Evolutionary conservation across 1,284 basidiomycete genomes (phyloP).

Genomic region (Farysia itapuensis): DNA sequence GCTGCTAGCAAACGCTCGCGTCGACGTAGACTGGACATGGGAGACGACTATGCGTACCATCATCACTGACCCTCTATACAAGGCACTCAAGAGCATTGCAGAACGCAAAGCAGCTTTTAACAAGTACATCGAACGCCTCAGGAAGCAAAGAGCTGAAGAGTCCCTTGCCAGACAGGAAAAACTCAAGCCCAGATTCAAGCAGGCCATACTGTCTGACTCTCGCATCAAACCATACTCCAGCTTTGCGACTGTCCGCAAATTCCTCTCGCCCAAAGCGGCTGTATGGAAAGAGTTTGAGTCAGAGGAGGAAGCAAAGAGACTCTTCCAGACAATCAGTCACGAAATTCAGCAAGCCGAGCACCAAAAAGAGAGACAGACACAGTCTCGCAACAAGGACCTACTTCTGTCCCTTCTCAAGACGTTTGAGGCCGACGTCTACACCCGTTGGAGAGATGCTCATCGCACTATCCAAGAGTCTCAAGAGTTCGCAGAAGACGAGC

Average conservation of each 20-base stretch:
- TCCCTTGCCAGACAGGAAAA: slow-evolving; percentile 19
- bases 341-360: slow-evolving; percentile 37
- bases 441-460: slow-evolving; percentile 57
- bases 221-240: slow-evolving; percentile 46
- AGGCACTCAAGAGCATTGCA: slow-evolving; percentile 85
- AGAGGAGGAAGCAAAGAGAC: slow-evolving; percentile 34
- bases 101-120: slow-evolving; percentile 84
- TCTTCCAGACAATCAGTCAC: slow-evolving; percentile 33
- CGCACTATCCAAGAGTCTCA: slow-evolving; percentile 48
- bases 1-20: slow-evolving; percentile 80
- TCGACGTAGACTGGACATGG: slow-evolving; percentile 93
- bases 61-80: slow-evolving; percentile 96
- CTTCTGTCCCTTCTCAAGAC: slow-evolving; percentile 50
- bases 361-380: slow-evolving; percentile 17
- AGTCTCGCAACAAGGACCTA: slow-evolving; percentile 46
- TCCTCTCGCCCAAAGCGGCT: slow-evolving; percentile 1
- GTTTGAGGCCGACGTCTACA: slow-evolving; percentile 52
- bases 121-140: slow-evolving; percentile 58
- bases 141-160: slow-evolving; percentile 38
- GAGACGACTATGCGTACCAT: slow-evolving; percentile 96
- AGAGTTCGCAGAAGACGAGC: slow-evolving; percentile 43
- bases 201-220: slow-evolving; percentile 10
- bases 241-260: slow-evolving; percentile 45
- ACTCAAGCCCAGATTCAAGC: slow-evolving; percentile 37
- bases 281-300: slow-evolving; percentile 27